These are phyloP conservation scores for Fraxinus angustifolia DNA, from an alignment of 305 asterid genomes.

Conservation along the genomic window DNA sequence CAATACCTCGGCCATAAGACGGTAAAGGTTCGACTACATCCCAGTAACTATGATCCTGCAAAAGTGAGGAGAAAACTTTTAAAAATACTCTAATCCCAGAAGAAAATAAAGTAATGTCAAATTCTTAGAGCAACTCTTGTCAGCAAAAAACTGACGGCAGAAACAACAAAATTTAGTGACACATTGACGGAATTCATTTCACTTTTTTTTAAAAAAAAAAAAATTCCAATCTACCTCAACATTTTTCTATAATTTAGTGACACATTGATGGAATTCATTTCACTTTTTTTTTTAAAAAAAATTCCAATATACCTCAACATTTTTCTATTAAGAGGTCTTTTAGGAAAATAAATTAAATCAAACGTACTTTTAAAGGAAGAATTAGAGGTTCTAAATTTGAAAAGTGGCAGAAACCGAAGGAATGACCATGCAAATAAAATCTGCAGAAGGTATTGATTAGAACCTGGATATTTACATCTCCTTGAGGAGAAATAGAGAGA, in stretches of 20 bases:
- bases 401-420: not conserved
- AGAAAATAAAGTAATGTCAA: not conserved
- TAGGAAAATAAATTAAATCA: no score
- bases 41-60: slow-evolving; percentile 72
- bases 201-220: no score
- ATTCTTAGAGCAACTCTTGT: not conserved
- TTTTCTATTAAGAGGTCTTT: not conserved
- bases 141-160: not conserved
- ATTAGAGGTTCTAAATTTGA: not conserved
- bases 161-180: not conserved
- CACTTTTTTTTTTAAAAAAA: no score
- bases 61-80: not conserved
- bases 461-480: no score
- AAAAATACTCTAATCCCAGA: not conserved
- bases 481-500: no score
- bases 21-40: slow-evolving; percentile 56
- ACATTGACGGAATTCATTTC: not conserved
- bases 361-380: not conserved
- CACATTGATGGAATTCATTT: not conserved
- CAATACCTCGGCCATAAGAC: slow-evolving; percentile 63
- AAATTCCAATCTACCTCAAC: not conserved
- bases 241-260: not conserved
- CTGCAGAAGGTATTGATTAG: not conserved
- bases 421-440: not conserved
- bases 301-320: not conserved